Conservation (phyloP, 1,139 yeast genomes). For the Scheffersomyces parashehatae region DNA sequence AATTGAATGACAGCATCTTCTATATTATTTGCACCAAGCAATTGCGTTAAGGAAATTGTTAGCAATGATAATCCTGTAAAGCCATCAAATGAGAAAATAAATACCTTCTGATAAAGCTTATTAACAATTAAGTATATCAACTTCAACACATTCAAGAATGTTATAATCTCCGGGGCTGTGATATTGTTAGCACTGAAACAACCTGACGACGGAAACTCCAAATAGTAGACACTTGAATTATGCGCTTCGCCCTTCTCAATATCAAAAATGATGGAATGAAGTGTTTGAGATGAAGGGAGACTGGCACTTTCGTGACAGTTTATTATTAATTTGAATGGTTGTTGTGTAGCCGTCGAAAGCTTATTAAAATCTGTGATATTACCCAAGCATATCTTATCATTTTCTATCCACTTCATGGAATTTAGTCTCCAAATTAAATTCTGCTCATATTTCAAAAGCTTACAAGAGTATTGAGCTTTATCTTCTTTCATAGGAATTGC, state of each 20-base stretch:
- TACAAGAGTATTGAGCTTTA: conserved; percentile 14
- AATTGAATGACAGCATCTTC: conserved; percentile 21
- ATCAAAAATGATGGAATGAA: conserved; percentile 16
- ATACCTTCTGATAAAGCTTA: conserved; percentile 23
- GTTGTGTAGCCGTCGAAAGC: conserved; percentile 8
- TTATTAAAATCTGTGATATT: conserved; percentile 34
- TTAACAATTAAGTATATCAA: conserved; percentile 25
- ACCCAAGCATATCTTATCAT: conserved; percentile 31
- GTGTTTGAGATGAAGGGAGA: conserved; percentile 25
- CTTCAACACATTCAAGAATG: conserved; percentile 34
- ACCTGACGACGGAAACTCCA: conserved; percentile 41
- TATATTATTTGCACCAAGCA: conserved; percentile 11
- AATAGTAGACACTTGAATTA: conserved; percentile 17
- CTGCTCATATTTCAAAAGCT: conserved; percentile 36
- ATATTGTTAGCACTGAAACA: conserved; percentile 20
- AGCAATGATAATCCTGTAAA: conserved; percentile 41
- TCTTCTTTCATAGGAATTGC: background rate
- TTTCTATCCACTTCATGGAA: conserved; percentile 30
- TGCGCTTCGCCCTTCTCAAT: conserved; percentile 7
- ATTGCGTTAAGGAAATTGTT: conserved; percentile 19
- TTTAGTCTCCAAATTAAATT: conserved; percentile 38
- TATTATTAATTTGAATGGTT: conserved; percentile 29
- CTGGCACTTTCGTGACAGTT: conserved; percentile 37
- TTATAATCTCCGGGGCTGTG: conserved; percentile 27
- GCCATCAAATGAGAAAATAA: conserved; percentile 41